These are phyloP conservation scores for Mallotus repandus DNA, from an alignment of 441 rosid species.

Conservation along the genomic window DNA sequence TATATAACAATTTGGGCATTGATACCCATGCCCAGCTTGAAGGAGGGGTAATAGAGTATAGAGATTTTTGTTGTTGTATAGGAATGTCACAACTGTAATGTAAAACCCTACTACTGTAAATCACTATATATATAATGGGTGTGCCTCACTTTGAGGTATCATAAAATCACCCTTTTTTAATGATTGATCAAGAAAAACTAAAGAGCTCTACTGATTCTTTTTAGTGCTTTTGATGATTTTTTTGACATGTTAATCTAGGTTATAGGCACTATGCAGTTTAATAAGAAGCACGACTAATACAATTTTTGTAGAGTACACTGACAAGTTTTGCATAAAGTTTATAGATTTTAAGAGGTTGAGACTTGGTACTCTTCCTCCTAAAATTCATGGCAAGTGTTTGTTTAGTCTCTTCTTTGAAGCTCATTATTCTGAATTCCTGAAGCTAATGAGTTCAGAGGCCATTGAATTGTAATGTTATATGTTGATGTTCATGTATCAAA, in stretches of 20 bases:
- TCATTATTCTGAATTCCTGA: background rate
- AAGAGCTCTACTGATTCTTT: constrained; percentile 1
- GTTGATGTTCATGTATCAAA: constrained; percentile 51
- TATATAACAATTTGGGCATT: background rate
- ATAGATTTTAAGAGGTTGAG: constrained; percentile 59
- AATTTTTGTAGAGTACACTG: constrained; percentile 58
- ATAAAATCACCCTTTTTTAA: constrained; percentile 3
- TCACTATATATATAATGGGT: no score
- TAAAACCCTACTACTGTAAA: no score
- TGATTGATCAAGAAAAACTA: background rate
- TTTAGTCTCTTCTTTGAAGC: background rate
- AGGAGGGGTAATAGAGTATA: background rate
- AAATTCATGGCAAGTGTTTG: constrained; percentile 50
- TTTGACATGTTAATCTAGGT: background rate
- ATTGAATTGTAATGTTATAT: background rate
- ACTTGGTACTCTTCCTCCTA: constrained; percentile 78
- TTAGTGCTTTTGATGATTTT: constrained; percentile 1
- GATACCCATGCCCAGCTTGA: background rate
- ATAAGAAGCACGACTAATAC: constrained; percentile 52
- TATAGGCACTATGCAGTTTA: constrained; percentile 60
- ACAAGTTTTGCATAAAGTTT: constrained; percentile 50
- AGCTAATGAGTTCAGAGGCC: background rate
- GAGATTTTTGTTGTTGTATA: background rate
- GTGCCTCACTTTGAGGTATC: no score
- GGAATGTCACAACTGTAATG: no score